Percentiles rank a stretch among this genome's conserved stretches.
Evolutionary conservation across 257 asterid species (phyloP).

Genomic region (Petrea volubilis): DNA sequence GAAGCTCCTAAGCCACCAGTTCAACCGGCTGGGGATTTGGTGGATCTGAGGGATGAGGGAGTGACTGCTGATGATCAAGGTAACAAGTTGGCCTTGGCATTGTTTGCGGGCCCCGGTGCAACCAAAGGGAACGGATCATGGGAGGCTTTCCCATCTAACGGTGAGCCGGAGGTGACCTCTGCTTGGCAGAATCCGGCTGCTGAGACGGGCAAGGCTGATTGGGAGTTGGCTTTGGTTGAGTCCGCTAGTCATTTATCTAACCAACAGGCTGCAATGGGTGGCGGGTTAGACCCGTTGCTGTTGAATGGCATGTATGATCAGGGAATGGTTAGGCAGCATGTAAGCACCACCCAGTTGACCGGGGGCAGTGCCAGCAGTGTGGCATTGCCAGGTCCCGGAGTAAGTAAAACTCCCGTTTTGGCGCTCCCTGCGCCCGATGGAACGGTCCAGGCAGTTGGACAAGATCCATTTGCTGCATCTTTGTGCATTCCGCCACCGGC

Average conservation of each 20-base stretch:
- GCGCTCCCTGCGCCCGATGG: slow-evolving; percentile 94
- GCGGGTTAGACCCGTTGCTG: slow-evolving; percentile 78
- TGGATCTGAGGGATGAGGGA: slow-evolving; percentile 79
- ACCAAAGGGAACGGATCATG: slow-evolving; percentile 64
- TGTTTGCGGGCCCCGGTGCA: slow-evolving; percentile 73
- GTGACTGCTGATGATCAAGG: slow-evolving; percentile 82
- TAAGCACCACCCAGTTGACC: slow-evolving; percentile 47
- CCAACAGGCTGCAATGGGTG: slow-evolving; percentile 82
- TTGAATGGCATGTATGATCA: slow-evolving; percentile 91
- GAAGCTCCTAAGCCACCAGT: too few relatives aligned
- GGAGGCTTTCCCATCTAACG: slow-evolving; percentile 74
- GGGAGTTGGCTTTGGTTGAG: slow-evolving; percentile 90
- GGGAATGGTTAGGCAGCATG: slow-evolving; percentile 76
- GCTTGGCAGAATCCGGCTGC: slow-evolving; percentile 98
- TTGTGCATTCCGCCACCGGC: slow-evolving; percentile 73
- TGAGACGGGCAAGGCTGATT: slow-evolving; percentile 77
- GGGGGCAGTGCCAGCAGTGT: slow-evolving; percentile 94
- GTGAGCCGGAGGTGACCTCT: slow-evolving; percentile 60
- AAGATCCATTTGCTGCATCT: slow-evolving; percentile 88
- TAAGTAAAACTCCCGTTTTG: slow-evolving; percentile 55
- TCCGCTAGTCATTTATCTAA: slow-evolving; percentile 66
- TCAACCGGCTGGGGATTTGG: slow-evolving; percentile 53
- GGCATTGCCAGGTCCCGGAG: slow-evolving; percentile 66
- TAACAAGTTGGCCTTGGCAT: slow-evolving; percentile 70
- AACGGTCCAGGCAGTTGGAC: slow-evolving; percentile 65